These are phyloP conservation scores for Dendrocalamus latiflorus DNA, from an alignment of 202 grass and related monocot species.

Conservation along the genomic window DNA sequence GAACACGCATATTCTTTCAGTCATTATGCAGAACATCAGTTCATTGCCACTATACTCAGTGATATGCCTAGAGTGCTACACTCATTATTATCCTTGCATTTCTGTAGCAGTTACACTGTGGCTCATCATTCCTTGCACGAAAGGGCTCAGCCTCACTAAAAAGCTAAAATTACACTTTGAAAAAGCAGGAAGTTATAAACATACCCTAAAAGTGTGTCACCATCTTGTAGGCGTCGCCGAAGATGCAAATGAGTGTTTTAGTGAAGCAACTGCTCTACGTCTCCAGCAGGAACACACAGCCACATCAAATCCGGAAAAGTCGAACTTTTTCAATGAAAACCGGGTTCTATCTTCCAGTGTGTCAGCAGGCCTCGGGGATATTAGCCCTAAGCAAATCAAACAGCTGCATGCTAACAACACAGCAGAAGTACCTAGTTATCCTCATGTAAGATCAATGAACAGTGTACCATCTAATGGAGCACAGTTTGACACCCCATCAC, in stretches of 20 bases:
- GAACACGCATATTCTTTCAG: background rate
- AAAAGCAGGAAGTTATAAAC: background rate
- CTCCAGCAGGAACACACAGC: slow-evolving; percentile 75
- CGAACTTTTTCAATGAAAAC: slow-evolving; percentile 64
- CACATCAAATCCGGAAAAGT: slow-evolving; percentile 54
- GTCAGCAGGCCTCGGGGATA: slow-evolving; percentile 39
- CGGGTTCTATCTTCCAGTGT: slow-evolving; percentile 45
- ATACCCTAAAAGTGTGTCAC: slow-evolving; percentile 7
- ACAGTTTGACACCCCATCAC: slow-evolving; percentile 84
- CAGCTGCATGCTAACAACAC: slow-evolving; percentile 55
- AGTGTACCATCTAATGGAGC: slow-evolving; percentile 45
- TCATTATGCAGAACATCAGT: background rate
- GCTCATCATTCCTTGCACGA: background rate
- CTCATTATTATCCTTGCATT: background rate
- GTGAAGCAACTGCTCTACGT: slow-evolving; percentile 62
- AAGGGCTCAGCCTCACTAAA: background rate
- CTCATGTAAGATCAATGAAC: slow-evolving; percentile 42
- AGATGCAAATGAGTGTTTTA: slow-evolving; percentile 84
- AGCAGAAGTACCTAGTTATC: slow-evolving; percentile 45
- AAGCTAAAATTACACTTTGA: background rate
- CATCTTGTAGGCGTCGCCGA: slow-evolving; percentile 68
- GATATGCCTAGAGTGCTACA: background rate
- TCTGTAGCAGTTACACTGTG: background rate
- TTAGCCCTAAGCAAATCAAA: slow-evolving; percentile 62
- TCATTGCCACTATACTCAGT: background rate